Conservation (phyloP, 176 grass and related monocot species). For the Thinopyrum elongatum region DNA sequence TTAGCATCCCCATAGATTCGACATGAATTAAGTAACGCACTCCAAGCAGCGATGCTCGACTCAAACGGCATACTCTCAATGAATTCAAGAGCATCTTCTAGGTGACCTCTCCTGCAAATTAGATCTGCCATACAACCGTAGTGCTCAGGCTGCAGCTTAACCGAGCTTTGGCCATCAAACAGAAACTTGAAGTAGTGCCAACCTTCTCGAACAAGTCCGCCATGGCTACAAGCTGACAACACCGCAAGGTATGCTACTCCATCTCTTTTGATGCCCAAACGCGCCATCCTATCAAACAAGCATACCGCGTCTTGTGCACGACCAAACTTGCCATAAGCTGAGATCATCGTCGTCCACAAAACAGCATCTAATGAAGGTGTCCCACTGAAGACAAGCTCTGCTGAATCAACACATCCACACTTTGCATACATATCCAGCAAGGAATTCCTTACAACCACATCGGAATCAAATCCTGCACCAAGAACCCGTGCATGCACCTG, state of each 20-base stretch:
- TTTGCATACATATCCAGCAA: conserved; percentile 69
- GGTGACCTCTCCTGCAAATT: conserved; percentile 44
- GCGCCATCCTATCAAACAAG: conserved; percentile 55
- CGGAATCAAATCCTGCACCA: conserved; percentile 29
- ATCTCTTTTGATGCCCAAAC: conserved; percentile 45
- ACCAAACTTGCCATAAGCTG: conserved; percentile 49
- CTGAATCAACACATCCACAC: conserved; percentile 49
- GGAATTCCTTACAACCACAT: conserved; percentile 48
- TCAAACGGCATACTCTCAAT: conserved; percentile 47
- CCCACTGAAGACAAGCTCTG: conserved; percentile 33
- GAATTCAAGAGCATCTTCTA: conserved; percentile 56
- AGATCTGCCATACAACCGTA: conserved; percentile 68
- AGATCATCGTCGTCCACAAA: conserved; percentile 69
- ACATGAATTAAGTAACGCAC: conserved; percentile 51
- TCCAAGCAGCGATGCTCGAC: conserved; percentile 49
- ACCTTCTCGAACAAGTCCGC: conserved; percentile 49
- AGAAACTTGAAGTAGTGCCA: conserved; percentile 47
- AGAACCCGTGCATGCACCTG: conserved; percentile 41
- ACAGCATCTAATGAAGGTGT: conserved; percentile 23
- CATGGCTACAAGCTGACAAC: conserved; percentile 69
- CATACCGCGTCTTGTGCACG: conserved; percentile 27
- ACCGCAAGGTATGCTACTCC: conserved; percentile 47
- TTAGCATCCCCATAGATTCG: conserved; percentile 38
- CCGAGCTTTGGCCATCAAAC: conserved; percentile 22
- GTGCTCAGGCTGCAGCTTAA: conserved; percentile 39